Evolutionary conservation across 345 rosid species (phyloP), one percentile per base, ranked within the genome.

Genomic region (Physaria fendleri): DNA sequence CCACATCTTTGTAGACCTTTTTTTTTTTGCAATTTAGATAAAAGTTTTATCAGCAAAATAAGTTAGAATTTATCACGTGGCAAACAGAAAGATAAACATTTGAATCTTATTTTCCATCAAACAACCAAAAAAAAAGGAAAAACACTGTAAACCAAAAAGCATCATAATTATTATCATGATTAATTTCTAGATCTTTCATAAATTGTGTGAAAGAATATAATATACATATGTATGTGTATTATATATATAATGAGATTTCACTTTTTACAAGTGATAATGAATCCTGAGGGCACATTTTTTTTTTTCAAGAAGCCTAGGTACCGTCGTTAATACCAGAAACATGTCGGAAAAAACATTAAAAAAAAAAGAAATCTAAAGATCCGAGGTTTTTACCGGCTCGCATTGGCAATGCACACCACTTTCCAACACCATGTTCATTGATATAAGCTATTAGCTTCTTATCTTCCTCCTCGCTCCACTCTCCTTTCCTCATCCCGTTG

Each of bases 401-500:
- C 53, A 46, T 71, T 2, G 95, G 90, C 28, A 87, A 74, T 28
- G 77, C 38, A 39, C 83, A 77, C 97, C 97, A 90, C 5, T 81
- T 80, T 29, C 88, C 90, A 23, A 61, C 71, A 32, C 95, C 97
- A 35, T 79, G 55, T 18, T 70, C 60, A 43, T 58, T 68, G 6
- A 90, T 80, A 62, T 47, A 77, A 53, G 77, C 82, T 6, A 66
- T 57, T 35, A 90, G 82, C 65, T 59, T 81, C 52, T 66, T 44
- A 40, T 87, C 97, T 70, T 87, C 97, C 67, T 86, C 88, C 1
- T 67, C 72, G n/a, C 83, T 79, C 95, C 97, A 87, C 12, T 93
- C 90, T 41, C 97, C 97, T 51, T 79, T 86, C 79, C 80, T 90
- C 56, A 81, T 20, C 51, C 74, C 69, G 69, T 69, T 69, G 32